Conservation (phyloP, 768 basidiomycete species). For the Boletus vinaceobasis region DNA sequence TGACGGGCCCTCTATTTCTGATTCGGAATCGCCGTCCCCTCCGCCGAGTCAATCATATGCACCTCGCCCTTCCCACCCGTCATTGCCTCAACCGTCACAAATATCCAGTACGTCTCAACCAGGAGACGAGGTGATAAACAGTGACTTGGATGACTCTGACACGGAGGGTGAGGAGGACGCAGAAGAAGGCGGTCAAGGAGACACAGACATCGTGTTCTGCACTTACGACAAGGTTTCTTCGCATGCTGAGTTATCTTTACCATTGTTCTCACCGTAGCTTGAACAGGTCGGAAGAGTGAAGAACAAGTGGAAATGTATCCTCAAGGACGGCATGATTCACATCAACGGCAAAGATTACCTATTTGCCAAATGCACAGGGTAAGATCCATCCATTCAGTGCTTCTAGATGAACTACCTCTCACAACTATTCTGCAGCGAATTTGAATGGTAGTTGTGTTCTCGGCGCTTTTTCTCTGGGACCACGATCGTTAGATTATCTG, state of each 20-base stretch:
- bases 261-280: not conserved
- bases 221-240: slow-evolving; percentile 90
- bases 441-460: slow-evolving; percentile 39
- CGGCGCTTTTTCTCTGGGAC: not conserved
- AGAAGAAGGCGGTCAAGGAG: slow-evolving; percentile 68
- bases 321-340: slow-evolving; percentile 97
- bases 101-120: slow-evolving; percentile 34
- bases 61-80: slow-evolving; percentile 70
- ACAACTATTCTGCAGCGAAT: slow-evolving; percentile 33
- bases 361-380: slow-evolving; percentile 97
- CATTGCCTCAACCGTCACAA: slow-evolving; percentile 61
- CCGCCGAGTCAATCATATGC: slow-evolving; percentile 61
- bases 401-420: not conserved
- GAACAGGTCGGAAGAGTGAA: slow-evolving; percentile 94
- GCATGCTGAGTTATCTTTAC: not conserved
- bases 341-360: slow-evolving; percentile 97
- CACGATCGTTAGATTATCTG: slow-evolving; percentile 18
- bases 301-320: slow-evolving; percentile 99
- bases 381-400: slow-evolving; percentile 29
- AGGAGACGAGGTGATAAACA: slow-evolving; percentile 88
- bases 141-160: slow-evolving; percentile 94
- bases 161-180: slow-evolving; percentile 82
- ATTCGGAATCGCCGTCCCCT: slow-evolving; percentile 67
- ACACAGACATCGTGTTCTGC: slow-evolving; percentile 94
- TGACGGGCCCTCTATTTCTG: slow-evolving; percentile 70